Conservation (phyloP, 352 stramenopile genomes). For the Globisporangium perplexum region DNA sequence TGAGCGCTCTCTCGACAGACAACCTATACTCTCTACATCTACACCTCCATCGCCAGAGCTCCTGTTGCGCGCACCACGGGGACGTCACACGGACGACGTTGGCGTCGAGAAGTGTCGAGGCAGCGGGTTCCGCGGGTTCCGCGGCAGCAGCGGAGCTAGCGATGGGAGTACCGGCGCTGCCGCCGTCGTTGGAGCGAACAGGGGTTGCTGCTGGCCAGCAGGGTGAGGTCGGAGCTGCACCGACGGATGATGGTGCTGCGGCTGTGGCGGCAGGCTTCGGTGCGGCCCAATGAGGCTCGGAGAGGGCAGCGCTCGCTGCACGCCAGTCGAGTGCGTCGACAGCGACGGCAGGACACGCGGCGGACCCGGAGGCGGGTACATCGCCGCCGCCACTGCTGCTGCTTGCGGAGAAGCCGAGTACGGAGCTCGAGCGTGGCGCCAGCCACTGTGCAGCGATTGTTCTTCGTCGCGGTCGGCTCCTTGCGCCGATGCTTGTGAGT, state of each 20-base stretch:
- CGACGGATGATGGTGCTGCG: slow-evolving; percentile 1
- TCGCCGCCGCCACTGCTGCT: neutral
- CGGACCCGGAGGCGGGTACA: neutral
- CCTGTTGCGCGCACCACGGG: neutral
- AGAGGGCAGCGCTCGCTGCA: slow-evolving; percentile 2
- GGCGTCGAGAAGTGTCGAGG: neutral
- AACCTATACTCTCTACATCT: neutral
- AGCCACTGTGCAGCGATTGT: neutral
- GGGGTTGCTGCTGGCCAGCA: slow-evolving; percentile 1
- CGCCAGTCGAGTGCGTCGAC: neutral
- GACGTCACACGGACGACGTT: neutral
- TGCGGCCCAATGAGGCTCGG: neutral
- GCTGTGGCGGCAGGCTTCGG: neutral
- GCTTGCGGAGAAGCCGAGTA: neutral
- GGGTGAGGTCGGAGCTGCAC: neutral
- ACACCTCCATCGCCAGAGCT: neutral
- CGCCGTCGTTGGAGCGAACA: neutral
- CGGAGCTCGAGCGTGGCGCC: neutral
- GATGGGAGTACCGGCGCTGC: slow-evolving; percentile 7
- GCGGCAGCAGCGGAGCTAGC: slow-evolving; percentile 4
- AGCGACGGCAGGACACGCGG: slow-evolving; percentile 8
- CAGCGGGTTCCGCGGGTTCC: neutral
- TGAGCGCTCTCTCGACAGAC: too few relatives aligned
- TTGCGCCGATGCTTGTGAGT: neutral
- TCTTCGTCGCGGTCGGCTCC: neutral